Evolutionary conservation across 495 filamentous ascomycete genomes (phyloP), one percentile per base, ranked within the genome.

Genomic region (Tuber brumale): DNA sequence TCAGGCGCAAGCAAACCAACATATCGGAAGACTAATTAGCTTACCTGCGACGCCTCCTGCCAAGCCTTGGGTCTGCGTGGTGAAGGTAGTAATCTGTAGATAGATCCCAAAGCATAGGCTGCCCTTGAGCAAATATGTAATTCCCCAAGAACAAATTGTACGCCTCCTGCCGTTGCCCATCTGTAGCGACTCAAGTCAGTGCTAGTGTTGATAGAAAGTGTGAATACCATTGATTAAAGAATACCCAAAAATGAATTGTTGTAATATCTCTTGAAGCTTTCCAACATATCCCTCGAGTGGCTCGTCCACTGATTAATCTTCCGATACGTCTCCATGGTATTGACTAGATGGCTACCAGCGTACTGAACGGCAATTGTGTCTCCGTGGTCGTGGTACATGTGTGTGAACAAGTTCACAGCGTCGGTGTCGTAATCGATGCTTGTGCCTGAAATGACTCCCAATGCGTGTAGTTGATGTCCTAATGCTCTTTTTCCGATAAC

Each of bases 261-360:
- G 85, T 99, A 99, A 85, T 98, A 99, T 44, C 95, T 90, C 83
- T 98, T 99, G 87, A 99, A 97, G 84, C 93, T 97, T 84, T 99
- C 95, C 16, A 99, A 93, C 95, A 99, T 99, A 83, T 99, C 95
- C 69, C 95, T 88, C 10, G 95, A 97, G 81, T 96, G 93, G 78
- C 94, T 97, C 57, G 93, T 97, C 95, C 95, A 99, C 83, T 97
- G 94, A 76, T 98, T 98, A 83, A 97, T 96, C 84, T 97, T 97
- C 72, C 95, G 91, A 83, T 99, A 99, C 3, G 96, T 98, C 75
- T 94, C 94, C 95, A 97, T 97, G 1, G 95, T 99, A 84, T 99
- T 99, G 76, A 99, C 95, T 1, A 99, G 87, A 83, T 98, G 95
- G 16, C 94, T 97, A 39, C 95, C 96, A 72, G 96, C 96, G 82